phyloP scores from a whole-genome alignment of 2,329 filamentous ascomycete species.

The Aphanoascus verrucosus region DNA sequence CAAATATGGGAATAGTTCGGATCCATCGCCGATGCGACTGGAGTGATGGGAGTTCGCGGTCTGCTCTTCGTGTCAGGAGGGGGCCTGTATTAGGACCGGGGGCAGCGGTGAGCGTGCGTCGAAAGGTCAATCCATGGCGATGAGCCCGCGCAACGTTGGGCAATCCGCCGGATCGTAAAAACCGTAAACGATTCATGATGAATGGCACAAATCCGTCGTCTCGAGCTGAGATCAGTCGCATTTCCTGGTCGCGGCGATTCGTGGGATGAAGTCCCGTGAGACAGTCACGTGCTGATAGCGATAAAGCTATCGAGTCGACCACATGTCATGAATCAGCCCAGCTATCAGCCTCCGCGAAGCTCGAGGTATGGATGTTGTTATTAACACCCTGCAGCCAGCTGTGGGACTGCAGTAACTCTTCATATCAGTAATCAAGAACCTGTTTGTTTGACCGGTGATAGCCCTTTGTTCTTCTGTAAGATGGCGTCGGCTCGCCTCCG shows the following conservation, averaged over 20 bases:
- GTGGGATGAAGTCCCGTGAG: no score
- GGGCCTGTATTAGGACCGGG: slow-evolving; percentile 42
- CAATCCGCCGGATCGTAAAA: not conserved
- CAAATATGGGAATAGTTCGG: slow-evolving; percentile 70
- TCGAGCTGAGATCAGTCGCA: not conserved
- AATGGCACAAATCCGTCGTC: not conserved
- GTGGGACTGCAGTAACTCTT: no score
- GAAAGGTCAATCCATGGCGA: slow-evolving; percentile 15
- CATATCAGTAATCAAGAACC: no score
- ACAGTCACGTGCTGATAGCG: no score
- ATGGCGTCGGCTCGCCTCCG: slow-evolving; percentile 52
- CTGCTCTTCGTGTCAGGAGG: slow-evolving; percentile 42
- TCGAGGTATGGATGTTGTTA: no score
- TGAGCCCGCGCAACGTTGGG: not conserved
- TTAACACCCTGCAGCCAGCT: no score
- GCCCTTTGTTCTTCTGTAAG: no score
- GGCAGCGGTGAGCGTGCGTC: slow-evolving; percentile 41
- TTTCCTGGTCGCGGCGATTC: no score
- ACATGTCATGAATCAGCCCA: no score
- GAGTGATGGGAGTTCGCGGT: slow-evolving; percentile 43
- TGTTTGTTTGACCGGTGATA: no score
- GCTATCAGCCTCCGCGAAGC: no score
- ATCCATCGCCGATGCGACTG: slow-evolving; percentile 49
- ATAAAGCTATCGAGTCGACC: no score
- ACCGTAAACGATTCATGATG: slow-evolving; percentile 1